Conservation (phyloP, 2,329 filamentous ascomycete genomes). For the Claviceps citrina region DNA sequence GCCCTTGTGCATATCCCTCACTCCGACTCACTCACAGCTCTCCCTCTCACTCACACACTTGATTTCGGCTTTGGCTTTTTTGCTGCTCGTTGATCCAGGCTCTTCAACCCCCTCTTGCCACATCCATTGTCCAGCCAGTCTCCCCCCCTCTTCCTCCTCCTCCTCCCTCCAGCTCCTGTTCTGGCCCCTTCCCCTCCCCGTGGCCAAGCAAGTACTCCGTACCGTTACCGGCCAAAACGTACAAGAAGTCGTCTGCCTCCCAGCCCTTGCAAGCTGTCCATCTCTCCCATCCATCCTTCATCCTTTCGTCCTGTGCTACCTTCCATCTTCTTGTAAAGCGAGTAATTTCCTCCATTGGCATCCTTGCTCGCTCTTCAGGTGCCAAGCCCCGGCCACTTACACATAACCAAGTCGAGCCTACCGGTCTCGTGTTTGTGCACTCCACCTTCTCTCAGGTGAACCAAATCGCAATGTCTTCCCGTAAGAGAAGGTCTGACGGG, state of each 20-base stretch:
- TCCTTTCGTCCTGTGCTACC: not conserved
- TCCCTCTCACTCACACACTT: too few species aligned
- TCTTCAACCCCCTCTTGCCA: conserved; percentile 1
- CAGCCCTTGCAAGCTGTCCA: not conserved
- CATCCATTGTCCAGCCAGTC: too few species aligned
- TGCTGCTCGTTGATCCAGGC: not conserved
- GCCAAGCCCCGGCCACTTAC: conserved; percentile 4
- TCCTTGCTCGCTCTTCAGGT: not conserved
- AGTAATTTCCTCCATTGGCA: conserved; percentile 1
- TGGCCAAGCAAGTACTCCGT: not conserved
- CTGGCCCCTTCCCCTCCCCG: not conserved
- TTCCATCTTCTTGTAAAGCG: not conserved
- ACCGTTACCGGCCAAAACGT: conserved; percentile 4
- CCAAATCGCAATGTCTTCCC: conserved; percentile 27
- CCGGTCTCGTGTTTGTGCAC: too few species aligned
- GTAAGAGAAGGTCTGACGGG: conserved; percentile 45
- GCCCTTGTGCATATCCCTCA: too few species aligned
- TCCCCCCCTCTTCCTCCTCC: not conserved
- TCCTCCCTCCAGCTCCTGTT: not conserved
- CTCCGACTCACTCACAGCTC: too few species aligned
- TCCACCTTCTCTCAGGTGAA: not conserved
- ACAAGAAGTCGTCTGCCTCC: conserved; percentile 8
- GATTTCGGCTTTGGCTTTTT: too few species aligned
- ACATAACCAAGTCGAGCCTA: not conserved
- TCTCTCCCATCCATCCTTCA: not conserved